Percentiles rank a stretch among this genome's conserved stretches.
phyloP scores from a whole-genome alignment of 2,329 filamentous ascomycete genomes.

The Trichophaea hybrida region DNA sequence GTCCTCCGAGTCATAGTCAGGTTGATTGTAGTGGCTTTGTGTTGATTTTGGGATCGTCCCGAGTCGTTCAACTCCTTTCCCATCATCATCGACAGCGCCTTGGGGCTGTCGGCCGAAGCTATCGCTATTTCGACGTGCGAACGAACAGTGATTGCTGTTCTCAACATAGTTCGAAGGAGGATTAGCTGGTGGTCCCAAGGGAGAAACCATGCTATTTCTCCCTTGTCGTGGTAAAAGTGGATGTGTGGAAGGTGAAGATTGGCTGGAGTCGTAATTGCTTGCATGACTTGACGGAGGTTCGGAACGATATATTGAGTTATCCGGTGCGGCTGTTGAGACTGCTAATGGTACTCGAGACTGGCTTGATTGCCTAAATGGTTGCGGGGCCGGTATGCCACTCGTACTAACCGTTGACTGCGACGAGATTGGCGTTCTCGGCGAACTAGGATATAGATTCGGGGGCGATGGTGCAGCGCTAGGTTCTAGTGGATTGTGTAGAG shows the following conservation, averaged over 20 bases:
- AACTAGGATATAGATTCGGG: slow-evolving; percentile 20
- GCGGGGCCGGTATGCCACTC: slow-evolving; percentile 4
- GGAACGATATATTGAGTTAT: slow-evolving; percentile 10
- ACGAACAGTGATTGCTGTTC: slow-evolving; percentile 8
- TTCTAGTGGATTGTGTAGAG: slow-evolving; percentile 20
- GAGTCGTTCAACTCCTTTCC: slow-evolving; percentile 3
- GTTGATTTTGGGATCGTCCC: slow-evolving; percentile 3
- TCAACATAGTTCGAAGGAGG: slow-evolving; percentile 2
- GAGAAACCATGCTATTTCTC: slow-evolving; percentile 10
- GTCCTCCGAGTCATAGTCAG: slow-evolving; percentile 13
- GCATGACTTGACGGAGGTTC: slow-evolving; percentile 3
- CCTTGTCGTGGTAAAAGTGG: slow-evolving; percentile 6
- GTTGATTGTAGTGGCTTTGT: slow-evolving; percentile 1
- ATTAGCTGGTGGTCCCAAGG: slow-evolving; percentile 4
- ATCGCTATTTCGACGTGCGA: slow-evolving; percentile 8
- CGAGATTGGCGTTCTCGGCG: slow-evolving; percentile 18
- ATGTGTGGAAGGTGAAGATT: slow-evolving; percentile 10
- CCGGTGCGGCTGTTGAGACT: slow-evolving; percentile 6
- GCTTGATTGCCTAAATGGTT: slow-evolving; percentile 7
- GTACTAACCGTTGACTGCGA: slow-evolving; percentile 9
- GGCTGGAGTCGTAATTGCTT: slow-evolving; percentile 1
- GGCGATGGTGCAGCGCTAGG: slow-evolving; percentile 22
- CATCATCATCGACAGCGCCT: slow-evolving; percentile 5
- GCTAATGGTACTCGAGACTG: slow-evolving; percentile 2
- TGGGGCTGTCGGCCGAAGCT: slow-evolving; percentile 6